Base-by-base conservation (phyloP, 2,329 filamentous ascomycete species). In the Mycosphaerella sp. region DNA sequence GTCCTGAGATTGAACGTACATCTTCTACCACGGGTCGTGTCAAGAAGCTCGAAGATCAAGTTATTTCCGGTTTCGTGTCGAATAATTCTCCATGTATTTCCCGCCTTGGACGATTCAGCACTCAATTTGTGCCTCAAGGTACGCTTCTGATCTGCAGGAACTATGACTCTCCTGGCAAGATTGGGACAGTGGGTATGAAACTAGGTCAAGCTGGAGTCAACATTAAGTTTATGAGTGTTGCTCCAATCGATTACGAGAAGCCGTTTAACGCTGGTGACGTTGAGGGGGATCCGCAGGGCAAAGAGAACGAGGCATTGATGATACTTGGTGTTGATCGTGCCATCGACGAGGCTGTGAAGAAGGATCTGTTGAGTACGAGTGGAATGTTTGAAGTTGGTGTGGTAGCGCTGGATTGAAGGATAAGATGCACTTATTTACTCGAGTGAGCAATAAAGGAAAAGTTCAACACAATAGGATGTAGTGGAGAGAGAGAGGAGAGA, bases 131-230 rank as follows among this genome's bases (percentile, higher is more conserved):
- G 9, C 87, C 87, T 0, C 80, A 86, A 55, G 87, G 87, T 0
- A 88, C 82, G 0, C 69, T 92, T 55, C 75, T 91, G n/a, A 85
- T 92, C 55, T 80, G 89, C 63, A 81, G 89, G 65, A 92, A 92
- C 72, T 90, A 87, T 64, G 87, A 93, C 66, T 79, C 84, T 59
- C 86, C 86, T 0, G 88, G 88, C 9, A 91, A 90, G 75, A 92
- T 93, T 67, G 88, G 88, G 2, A 82, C 83, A 38, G 87, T 93
- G 2, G 88, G 88, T 0, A 83, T 78, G 54, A 77, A 83, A 48
- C 72, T 92, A 26, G 88, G 87, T 0, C 77, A 77, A 38, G 80
- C 85, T 38, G 82, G 81, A 0, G 82, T 93, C 49, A 93, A 93
- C 65, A 89, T 92, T 68, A 80, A 80, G 44, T 90, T 85, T 67